These are phyloP conservation scores for Pseudohyphozyma bogoriensis DNA, from an alignment of 768 basidiomycete genomes.

Conservation along the genomic window DNA sequence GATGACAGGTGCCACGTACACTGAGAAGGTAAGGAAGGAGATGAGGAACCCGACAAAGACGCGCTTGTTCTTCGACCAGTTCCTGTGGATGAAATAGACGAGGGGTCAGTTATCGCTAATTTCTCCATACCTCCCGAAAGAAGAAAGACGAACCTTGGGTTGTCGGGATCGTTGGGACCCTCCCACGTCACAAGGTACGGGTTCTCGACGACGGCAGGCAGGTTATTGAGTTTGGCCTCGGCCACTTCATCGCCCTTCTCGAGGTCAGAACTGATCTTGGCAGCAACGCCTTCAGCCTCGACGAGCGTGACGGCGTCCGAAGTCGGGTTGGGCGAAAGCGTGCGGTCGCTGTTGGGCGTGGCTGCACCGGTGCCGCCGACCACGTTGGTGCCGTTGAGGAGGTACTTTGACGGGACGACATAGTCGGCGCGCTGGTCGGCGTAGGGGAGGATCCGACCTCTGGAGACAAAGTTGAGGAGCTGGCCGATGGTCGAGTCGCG, in stretches of 20 bases:
- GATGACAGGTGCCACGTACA: conserved; percentile 32
- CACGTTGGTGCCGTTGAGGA: not conserved
- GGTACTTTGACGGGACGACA: conserved; percentile 8
- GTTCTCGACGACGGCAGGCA: not conserved
- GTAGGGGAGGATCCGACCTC: conserved; percentile 24
- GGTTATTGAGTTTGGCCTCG: not conserved
- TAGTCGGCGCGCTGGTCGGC: conserved; percentile 21
- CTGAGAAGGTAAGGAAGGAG: conserved; percentile 19
- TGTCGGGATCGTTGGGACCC: conserved; percentile 17
- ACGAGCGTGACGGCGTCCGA: not conserved
- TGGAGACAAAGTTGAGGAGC: conserved; percentile 21
- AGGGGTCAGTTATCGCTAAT: too few relatives aligned
- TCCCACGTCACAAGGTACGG: conserved; percentile 22
- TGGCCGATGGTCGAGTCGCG: conserved; percentile 30
- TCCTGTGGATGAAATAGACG: conserved; percentile 1
- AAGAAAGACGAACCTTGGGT: not conserved
- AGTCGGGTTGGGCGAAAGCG: too few relatives aligned
- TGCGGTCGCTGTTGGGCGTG: not conserved
- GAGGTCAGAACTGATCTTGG: not conserved
- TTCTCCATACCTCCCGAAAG: not conserved
- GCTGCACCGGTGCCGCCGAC: not conserved
- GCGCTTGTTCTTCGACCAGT: conserved; percentile 16
- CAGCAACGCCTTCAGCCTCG: not conserved
- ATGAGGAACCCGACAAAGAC: conserved; percentile 7
- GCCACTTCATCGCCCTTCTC: not conserved